Conservation (phyloP, 768 basidiomycete species). For the Pleurotus salmoneostramineus region DNA sequence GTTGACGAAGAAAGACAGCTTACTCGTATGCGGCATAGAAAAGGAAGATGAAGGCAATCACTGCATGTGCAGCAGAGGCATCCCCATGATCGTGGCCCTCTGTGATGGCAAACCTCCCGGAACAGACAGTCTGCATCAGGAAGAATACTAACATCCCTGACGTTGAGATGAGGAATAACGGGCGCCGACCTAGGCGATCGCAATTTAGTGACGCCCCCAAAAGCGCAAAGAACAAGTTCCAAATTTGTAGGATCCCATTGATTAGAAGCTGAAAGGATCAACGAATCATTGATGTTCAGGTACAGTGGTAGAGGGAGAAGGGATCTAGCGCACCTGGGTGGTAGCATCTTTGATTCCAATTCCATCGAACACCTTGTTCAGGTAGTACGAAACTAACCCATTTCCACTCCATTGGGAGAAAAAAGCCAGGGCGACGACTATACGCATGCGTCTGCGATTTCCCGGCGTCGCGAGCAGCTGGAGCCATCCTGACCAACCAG, state of each 20-base stretch:
- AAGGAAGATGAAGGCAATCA: conserved; percentile 59
- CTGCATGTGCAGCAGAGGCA: conserved; percentile 38
- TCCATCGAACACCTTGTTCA: conserved; percentile 48
- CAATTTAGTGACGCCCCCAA: conserved; percentile 42
- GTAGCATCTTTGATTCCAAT: conserved; percentile 36
- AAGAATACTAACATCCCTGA: conserved; percentile 43
- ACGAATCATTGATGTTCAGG: neutral
- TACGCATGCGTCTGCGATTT: conserved; percentile 49
- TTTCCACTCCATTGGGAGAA: conserved; percentile 60
- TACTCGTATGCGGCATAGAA: conserved; percentile 55
- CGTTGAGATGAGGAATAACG: conserved; percentile 42
- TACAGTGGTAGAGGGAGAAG: conserved; percentile 11
- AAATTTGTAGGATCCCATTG: conserved; percentile 54
- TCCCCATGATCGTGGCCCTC: conserved; percentile 8
- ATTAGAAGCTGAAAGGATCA: conserved; percentile 22
- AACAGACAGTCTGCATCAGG: conserved; percentile 43
- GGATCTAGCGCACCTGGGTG: neutral
- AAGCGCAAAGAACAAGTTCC: conserved; percentile 49
- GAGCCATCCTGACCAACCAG: conserved; percentile 31
- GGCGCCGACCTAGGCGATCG: conserved; percentile 46
- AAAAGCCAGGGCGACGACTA: conserved; percentile 55
- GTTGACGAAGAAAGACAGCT: conserved; percentile 11
- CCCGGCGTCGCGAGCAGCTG: conserved; percentile 44
- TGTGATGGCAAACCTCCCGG: conserved; percentile 30
- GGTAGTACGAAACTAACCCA: conserved; percentile 59